phyloP scores from a whole-genome alignment of 116 monocot species.

The Papilionanthe hybrid region DNA sequence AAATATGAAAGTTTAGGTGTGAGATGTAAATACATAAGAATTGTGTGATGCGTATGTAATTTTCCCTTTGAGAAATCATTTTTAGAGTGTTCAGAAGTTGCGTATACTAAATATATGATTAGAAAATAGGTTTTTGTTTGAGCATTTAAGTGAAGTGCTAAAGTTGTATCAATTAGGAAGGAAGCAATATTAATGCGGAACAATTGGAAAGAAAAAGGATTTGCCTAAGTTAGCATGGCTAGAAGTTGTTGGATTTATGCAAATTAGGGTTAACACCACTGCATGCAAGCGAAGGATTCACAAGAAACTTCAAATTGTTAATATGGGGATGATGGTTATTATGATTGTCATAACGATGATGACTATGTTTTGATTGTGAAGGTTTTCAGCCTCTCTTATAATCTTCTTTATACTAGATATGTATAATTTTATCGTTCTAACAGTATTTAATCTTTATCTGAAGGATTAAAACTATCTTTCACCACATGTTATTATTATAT shows the following conservation, averaged over 20 bases:
- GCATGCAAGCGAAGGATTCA: background rate
- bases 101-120: background rate
- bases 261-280: background rate
- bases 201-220: background rate
- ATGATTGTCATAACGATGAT: background rate
- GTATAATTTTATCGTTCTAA: background rate
- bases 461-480: background rate
- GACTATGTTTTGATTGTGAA: background rate
- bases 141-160: background rate
- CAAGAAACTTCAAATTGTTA: background rate
- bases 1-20: no score
- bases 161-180: background rate
- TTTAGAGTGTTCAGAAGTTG: background rate
- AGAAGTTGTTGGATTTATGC: background rate
- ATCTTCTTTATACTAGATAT: background rate
- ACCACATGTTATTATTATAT: background rate
- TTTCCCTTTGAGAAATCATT: no score
- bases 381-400: background rate
- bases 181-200: background rate
- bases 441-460: background rate
- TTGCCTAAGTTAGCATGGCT: background rate
- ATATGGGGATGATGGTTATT: background rate
- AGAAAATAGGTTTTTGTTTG: background rate
- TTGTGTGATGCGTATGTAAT: no score
- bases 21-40: no score